Evolutionary conservation across 352 stramenopile genomes (phyloP), one percentile per base, ranked within the genome.

Genomic region (Phytopythium sindhum): DNA sequence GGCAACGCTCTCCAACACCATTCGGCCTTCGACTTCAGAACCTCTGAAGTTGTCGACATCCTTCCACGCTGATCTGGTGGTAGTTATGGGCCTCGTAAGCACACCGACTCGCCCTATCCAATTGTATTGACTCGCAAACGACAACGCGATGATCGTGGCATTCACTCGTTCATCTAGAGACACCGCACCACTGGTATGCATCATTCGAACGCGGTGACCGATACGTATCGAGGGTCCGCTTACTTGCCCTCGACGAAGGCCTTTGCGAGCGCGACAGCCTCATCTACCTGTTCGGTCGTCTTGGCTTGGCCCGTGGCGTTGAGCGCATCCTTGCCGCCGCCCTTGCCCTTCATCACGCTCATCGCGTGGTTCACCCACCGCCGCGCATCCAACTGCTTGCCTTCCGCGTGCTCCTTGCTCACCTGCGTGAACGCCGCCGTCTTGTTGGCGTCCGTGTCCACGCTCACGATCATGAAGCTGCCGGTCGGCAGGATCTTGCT

Each of bases 361-460:
- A 98, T 90, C 17, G 96, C 86, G 60, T 89, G 77, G 63, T 94
- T 96, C 55, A 99, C 78, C 97, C 97, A 99, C 67, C 93, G 83
- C 60, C 96, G 90, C 19, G 96, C 96, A 64, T 97, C 91, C 63
- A 93, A 78, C 66, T 76, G 73, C 68, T 88, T 88, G 15, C 67
- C 63, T 21, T 71, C 89, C 37, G 80, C 84, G 69, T 85, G 83
- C 60, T 86, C 89, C 73, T 78, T 85, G 81, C 73, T 98, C 83
- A 88, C 92, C 59, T 96, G 90, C 69, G 97, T 98, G 64, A 97
- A 98, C 47, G 94, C 80, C 17, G 97, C 77, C 50, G 82, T 95
- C 82, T 98, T 98, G 70, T 96, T 94, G 60, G 94, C 81, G 55
- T 96, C 91, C 59, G 81, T 71, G 65, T 97, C 84, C 9, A 97